Evolutionary conservation across 75 land plant genomes (phyloP).

Genomic region (Selaginella moellendorffii): DNA sequence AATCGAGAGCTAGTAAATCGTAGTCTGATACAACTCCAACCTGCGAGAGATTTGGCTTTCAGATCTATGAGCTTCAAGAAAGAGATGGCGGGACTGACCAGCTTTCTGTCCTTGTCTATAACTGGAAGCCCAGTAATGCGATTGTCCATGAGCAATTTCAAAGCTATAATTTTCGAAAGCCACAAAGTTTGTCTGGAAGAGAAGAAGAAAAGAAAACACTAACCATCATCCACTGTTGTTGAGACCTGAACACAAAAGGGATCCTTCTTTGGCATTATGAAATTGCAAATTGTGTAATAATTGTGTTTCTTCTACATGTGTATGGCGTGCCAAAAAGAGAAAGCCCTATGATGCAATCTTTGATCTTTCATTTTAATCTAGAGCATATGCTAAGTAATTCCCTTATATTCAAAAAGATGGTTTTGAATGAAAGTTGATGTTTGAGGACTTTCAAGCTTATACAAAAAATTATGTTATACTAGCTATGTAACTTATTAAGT

Average conservation of each 20-base stretch:
- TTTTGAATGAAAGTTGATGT: too few species aligned
- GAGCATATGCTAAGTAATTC: too few species aligned
- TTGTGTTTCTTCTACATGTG: constrained; percentile 46
- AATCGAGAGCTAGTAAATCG: constrained; percentile 83
- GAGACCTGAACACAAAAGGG: constrained; percentile 41
- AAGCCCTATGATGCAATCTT: too few species aligned
- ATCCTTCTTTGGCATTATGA: constrained; percentile 53
- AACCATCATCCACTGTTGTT: constrained; percentile 86
- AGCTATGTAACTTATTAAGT: too few species aligned
- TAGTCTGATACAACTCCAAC: constrained; percentile 93
- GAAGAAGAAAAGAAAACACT: neutral
- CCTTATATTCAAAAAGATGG: too few species aligned
- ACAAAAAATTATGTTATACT: too few species aligned
- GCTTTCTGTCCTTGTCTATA: constrained; percentile 60
- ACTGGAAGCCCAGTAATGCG: constrained; percentile 89
- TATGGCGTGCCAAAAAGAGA: too few species aligned
- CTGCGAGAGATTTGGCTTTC: constrained; percentile 22
- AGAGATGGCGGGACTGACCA: constrained; percentile 31
- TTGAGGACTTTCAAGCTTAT: too few species aligned
- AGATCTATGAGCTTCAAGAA: neutral
- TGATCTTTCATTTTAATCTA: too few species aligned
- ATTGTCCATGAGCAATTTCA: constrained; percentile 64
- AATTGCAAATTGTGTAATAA: constrained; percentile 61
- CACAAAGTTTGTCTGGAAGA: neutral
- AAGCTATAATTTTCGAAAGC: constrained; percentile 30